Percentiles rank a stretch among this genome's conserved stretches.
These are phyloP conservation scores for Scedosporium apiospermum DNA, from an alignment of 2,329 filamentous ascomycete species.

Conservation along the genomic window DNA sequence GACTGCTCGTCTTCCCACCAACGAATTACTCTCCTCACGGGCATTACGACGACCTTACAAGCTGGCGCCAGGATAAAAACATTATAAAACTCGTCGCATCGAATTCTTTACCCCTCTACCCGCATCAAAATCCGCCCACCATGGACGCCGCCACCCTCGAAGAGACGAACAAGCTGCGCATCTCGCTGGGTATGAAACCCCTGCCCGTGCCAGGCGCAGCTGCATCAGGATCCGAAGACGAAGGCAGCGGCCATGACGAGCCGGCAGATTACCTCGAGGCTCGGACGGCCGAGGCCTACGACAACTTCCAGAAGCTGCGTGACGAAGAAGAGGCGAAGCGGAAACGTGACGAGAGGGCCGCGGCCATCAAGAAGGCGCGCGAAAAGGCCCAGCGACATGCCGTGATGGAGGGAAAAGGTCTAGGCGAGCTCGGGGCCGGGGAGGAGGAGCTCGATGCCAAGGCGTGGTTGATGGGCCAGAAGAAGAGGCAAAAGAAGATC, in stretches of 20 bases:
- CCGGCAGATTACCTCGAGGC: slow-evolving; percentile 75
- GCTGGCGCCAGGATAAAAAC: neutral
- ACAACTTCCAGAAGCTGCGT: slow-evolving; percentile 58
- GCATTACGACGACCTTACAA: neutral
- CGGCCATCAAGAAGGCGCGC: slow-evolving; percentile 76
- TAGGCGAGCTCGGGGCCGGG: slow-evolving; percentile 65
- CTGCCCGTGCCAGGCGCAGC: slow-evolving; percentile 68
- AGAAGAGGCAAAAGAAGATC: slow-evolving; percentile 90
- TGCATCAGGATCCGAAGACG: slow-evolving; percentile 36
- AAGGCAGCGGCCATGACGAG: slow-evolving; percentile 55
- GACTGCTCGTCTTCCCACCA: neutral
- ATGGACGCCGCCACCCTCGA: slow-evolving; percentile 71
- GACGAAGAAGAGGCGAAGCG: slow-evolving; percentile 69
- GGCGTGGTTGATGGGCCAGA: slow-evolving; percentile 79
- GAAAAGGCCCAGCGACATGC: slow-evolving; percentile 71
- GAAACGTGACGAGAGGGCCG: slow-evolving; percentile 70
- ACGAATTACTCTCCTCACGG: neutral
- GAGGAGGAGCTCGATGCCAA: slow-evolving; percentile 61
- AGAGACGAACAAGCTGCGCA: slow-evolving; percentile 86
- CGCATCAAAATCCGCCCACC: slow-evolving; percentile 12
- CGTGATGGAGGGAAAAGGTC: slow-evolving; percentile 69
- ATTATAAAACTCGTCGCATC: neutral
- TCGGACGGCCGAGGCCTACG: slow-evolving; percentile 60
- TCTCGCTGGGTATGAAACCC: slow-evolving; percentile 82
- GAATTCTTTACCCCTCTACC: neutral